These are phyloP conservation scores for Colletotrichum sp. DNA, from an alignment of 2,329 filamentous ascomycete genomes.

Conservation along the genomic window DNA sequence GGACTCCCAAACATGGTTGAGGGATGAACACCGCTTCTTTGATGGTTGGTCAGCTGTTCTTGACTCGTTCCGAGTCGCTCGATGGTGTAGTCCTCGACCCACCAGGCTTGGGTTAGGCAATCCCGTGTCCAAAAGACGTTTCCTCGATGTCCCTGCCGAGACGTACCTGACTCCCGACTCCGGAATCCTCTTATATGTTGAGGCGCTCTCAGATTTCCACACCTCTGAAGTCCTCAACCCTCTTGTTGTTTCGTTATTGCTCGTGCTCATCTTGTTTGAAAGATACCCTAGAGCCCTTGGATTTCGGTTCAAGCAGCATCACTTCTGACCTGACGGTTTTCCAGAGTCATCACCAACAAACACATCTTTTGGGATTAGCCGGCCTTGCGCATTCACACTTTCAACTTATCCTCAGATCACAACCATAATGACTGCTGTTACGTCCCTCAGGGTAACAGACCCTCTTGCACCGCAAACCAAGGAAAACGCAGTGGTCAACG, in stretches of 20 bases:
- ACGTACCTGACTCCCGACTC: neutral
- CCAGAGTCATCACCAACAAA: neutral
- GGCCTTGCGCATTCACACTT: neutral
- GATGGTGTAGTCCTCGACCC: conserved; percentile 19
- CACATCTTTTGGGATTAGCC: neutral
- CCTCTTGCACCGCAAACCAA: conserved; percentile 12
- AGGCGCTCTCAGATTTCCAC: neutral
- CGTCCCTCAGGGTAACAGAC: conserved; percentile 7
- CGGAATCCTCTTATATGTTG: neutral
- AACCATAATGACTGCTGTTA: neutral
- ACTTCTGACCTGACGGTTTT: neutral
- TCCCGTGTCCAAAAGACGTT: conserved; percentile 22
- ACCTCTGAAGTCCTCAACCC: neutral
- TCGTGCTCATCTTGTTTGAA: neutral
- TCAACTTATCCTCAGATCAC: neutral
- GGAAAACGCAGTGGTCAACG: neutral
- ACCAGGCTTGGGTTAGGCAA: conserved; percentile 23
- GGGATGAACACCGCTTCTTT: conserved; percentile 20
- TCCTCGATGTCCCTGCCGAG: conserved; percentile 8
- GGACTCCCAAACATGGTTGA: conserved; percentile 7
- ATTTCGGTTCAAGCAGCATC: neutral
- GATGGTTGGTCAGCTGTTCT: conserved; percentile 19
- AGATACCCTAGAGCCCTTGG: neutral
- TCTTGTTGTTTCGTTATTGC: neutral
- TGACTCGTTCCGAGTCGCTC: conserved; percentile 18